Conservation (phyloP, 345 rosid genomes). For the Moricandia moricandioides region DNA sequence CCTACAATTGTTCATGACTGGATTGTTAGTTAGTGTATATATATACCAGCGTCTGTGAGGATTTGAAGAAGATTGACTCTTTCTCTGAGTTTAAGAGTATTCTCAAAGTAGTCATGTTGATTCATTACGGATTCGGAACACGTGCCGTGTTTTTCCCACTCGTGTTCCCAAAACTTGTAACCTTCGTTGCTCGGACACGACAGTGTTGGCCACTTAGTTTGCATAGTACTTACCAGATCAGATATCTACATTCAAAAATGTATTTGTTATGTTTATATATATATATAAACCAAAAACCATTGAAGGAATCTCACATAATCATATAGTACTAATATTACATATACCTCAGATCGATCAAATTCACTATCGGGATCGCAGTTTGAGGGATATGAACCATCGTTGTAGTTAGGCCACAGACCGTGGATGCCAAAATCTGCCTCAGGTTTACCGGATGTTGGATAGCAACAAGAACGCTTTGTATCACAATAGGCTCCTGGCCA, state of each 20-base stretch:
- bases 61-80: conserved; percentile 55
- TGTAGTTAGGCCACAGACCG: conserved; percentile 89
- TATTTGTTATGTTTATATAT: not conserved
- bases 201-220: conserved; percentile 65
- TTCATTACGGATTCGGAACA: conserved; percentile 69
- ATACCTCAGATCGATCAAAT: conserved; percentile 60
- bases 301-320: not conserved
- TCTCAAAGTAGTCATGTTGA: conserved; percentile 66
- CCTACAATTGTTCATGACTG: no score
- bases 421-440: conserved; percentile 78
- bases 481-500: conserved; percentile 95
- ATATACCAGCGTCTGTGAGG: conserved; percentile 46
- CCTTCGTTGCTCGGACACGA: conserved; percentile 73
- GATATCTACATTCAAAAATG: conserved; percentile 40
- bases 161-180: conserved; percentile 67
- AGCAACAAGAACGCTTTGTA: conserved; percentile 61
- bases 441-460: conserved; percentile 82
- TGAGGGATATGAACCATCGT: conserved; percentile 61
- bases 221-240: conserved; percentile 46
- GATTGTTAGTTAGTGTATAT: no score
- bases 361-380: conserved; percentile 53
- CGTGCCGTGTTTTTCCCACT: conserved; percentile 85
- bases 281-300: not conserved
- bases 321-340: not conserved
- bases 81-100: conserved; percentile 51